Evolutionary conservation across 2,329 filamentous ascomycete genomes (phyloP), one percentile per base, ranked within the genome.

Genomic region (Pseudogymnoascus sp.): DNA sequence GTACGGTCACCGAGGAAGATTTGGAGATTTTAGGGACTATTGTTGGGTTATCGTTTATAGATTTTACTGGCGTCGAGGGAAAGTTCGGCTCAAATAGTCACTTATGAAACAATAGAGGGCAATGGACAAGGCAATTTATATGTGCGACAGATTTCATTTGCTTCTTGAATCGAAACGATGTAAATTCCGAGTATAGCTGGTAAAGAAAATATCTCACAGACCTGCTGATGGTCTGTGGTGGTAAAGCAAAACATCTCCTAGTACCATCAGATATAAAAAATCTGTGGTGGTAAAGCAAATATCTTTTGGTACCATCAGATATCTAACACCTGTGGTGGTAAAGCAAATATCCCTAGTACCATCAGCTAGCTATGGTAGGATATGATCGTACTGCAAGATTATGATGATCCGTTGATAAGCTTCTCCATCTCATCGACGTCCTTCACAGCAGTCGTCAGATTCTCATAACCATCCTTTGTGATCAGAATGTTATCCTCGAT

Each of bases 401-500:
- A 54, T 50, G 60, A 33, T 22, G 60, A 33, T 22, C 57, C 43
- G 35, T 67, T 70, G 47, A 71, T 71, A 38, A 71, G 61, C 28
- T 61, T 67, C 67, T 89, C 81, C 71, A 89, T 75, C 67, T 85
- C 82, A 14, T 77, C 79, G 2, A 86, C 79, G 61, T 88, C 86
- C 72, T 91, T 92, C 4, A 85, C 80, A 3, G 86, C 86, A 11
- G 83, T 85, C 0, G 89, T 92, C 66, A 92, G 71, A 71, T 92
- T 92, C 69, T 89, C 83, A 64, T 82, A 84, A 5, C 89, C 88
- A 20, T 78, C 78, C 58, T 82, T 78, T 0, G 88, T 92, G 63
- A 92, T 85, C 25, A 91, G 75, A 30, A 92, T 81, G 70, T 92
- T 88, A 70, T 89, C 86, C 77, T 88, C 85, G 64, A 86, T 84